These are phyloP conservation scores for Globisporangium viniferum DNA, from an alignment of 352 stramenopile genomes.

Conservation along the genomic window DNA sequence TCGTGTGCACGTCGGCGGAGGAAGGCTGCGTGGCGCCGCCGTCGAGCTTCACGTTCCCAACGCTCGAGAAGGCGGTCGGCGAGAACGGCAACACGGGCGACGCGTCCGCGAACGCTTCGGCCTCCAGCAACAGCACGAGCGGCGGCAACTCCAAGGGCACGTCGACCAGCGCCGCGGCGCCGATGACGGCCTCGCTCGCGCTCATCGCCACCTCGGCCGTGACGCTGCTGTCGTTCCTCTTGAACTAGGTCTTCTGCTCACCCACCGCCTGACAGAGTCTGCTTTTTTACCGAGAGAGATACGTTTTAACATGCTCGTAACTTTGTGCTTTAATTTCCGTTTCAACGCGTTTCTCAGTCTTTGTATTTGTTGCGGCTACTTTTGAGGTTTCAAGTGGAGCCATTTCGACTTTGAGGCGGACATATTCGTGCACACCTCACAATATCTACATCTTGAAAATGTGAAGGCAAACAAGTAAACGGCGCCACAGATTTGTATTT, in stretches of 20 bases:
- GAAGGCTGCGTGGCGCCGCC: constrained; percentile 37
- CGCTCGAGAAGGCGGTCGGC: constrained; percentile 44
- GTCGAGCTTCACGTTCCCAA: constrained; percentile 48
- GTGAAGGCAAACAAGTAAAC: too few species aligned
- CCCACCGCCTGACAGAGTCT: neutral
- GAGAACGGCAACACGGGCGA: constrained; percentile 44
- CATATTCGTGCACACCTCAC: too few species aligned
- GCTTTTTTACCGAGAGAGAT: neutral
- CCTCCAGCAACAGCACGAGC: constrained; percentile 8
- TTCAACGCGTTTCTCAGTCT: neutral
- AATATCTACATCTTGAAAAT: too few species aligned
- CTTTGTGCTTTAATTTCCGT: neutral
- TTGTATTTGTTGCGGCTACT: neutral
- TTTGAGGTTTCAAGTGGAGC: too few species aligned
- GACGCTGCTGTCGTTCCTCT: constrained; percentile 5
- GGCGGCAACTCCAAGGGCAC: constrained; percentile 1
- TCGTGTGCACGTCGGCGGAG: constrained; percentile 47
- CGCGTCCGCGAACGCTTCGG: constrained; percentile 12
- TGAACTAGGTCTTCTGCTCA: constrained; percentile 5
- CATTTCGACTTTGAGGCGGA: too few species aligned
- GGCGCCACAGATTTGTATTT: too few species aligned
- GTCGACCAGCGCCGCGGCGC: neutral
- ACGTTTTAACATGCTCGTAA: neutral
- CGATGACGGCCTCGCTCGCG: neutral
- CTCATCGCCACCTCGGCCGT: constrained; percentile 2